These are phyloP conservation scores for Pilatotrama ljubarskyi DNA, from an alignment of 768 basidiomycete genomes.

Conservation along the genomic window DNA sequence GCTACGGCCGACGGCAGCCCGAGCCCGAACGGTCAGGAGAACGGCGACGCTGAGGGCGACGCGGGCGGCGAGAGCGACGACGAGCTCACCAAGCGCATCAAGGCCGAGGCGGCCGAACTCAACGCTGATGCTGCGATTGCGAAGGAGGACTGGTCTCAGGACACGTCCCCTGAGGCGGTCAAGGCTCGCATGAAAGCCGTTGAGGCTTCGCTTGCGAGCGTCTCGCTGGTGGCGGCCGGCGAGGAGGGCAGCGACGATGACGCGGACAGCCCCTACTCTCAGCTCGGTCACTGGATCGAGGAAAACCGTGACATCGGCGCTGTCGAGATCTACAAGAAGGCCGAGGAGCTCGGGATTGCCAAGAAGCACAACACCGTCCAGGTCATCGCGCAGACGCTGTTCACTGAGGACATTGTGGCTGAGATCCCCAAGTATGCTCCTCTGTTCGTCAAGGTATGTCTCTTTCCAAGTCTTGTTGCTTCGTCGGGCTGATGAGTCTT, in stretches of 20 bases:
- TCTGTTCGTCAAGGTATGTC: slow-evolving; percentile 70
- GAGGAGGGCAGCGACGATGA: slow-evolving; percentile 92
- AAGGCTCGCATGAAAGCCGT: slow-evolving; percentile 77
- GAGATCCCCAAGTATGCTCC: slow-evolving; percentile 68
- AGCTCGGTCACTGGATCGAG: slow-evolving; percentile 82
- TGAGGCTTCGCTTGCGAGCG: slow-evolving; percentile 54
- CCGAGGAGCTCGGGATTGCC: slow-evolving; percentile 87
- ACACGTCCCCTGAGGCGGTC: slow-evolving; percentile 88
- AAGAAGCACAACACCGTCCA: slow-evolving; percentile 92
- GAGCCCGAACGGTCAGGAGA: slow-evolving; percentile 40
- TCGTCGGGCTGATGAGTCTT: background rate
- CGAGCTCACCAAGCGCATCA: slow-evolving; percentile 87
- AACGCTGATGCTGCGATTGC: slow-evolving; percentile 58
- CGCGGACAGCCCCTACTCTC: slow-evolving; percentile 80
- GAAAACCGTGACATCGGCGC: slow-evolving; percentile 63
- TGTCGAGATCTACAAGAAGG: slow-evolving; percentile 81
- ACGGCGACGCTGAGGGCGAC: slow-evolving; percentile 42
- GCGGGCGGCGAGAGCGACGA: slow-evolving; percentile 78
- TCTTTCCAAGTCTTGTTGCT: background rate
- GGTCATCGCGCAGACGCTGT: slow-evolving; percentile 81
- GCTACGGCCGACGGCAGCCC: slow-evolving; percentile 48
- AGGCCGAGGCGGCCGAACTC: slow-evolving; percentile 82
- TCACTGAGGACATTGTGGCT: slow-evolving; percentile 66
- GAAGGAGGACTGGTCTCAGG: slow-evolving; percentile 88
- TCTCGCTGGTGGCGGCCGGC: slow-evolving; percentile 53